A percentile compares a stretch with the other conserved stretches of the same genome.
Evolutionary conservation across 2,329 filamentous ascomycete genomes (phyloP).

Genomic region (Rhynchosporium secalis): DNA sequence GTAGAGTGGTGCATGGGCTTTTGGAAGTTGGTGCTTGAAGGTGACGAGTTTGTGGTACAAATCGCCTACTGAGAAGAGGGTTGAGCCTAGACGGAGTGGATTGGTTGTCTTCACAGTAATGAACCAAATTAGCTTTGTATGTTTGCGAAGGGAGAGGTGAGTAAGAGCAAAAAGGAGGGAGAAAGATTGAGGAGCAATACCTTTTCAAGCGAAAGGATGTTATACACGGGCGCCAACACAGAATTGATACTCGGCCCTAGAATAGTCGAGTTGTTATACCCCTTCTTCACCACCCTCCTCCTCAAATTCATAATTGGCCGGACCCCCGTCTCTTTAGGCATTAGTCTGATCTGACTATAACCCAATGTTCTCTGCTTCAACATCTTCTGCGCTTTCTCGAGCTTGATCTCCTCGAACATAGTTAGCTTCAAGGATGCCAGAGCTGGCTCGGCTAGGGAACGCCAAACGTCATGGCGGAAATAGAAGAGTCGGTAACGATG

Average conservation of each 20-base stretch:
- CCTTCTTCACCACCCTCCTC: conserved; percentile 56
- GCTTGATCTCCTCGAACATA: conserved; percentile 78
- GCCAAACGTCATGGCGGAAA: conserved; percentile 94
- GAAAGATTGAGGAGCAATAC: conserved; percentile 43
- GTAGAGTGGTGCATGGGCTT: conserved; percentile 56
- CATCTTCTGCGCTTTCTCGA: conserved; percentile 55
- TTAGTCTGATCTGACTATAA: conserved; percentile 73
- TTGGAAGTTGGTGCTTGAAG: conserved; percentile 60
- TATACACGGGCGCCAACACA: conserved; percentile 71
- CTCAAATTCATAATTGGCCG: conserved; percentile 87
- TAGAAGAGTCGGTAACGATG: conserved; percentile 85
- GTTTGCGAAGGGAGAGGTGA: too few species aligned
- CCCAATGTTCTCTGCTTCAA: conserved; percentile 67
- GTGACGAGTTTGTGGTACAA: conserved; percentile 71
- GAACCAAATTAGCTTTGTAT: too few species aligned
- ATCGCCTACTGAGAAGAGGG: conserved; percentile 78
- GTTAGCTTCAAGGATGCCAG: conserved; percentile 63
- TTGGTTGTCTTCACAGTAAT: conserved; percentile 43
- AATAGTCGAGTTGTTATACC: conserved; percentile 48
- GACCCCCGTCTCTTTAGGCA: conserved; percentile 77
- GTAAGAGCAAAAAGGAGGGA: not conserved
- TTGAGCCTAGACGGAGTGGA: conserved; percentile 68
- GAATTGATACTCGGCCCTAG: conserved; percentile 68
- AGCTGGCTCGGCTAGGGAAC: conserved; percentile 70
- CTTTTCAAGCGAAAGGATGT: conserved; percentile 77